These are phyloP conservation scores for Pleurotus cornucopiae DNA, from an alignment of 768 basidiomycete genomes.

Conservation along the genomic window DNA sequence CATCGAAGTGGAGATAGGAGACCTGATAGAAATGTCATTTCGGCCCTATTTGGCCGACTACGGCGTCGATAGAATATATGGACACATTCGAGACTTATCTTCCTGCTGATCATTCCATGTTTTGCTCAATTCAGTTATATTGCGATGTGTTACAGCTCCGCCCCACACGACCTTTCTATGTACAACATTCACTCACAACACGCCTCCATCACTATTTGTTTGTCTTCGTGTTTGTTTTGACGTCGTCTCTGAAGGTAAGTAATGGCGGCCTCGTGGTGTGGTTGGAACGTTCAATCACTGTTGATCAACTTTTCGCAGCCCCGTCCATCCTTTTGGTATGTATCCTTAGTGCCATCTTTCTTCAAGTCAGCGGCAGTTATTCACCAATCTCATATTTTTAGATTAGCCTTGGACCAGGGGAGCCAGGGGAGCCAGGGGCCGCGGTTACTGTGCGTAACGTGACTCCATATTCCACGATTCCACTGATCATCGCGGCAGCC, in stretches of 20 bases:
- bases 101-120: conserved; percentile 8
- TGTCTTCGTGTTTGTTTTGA: conserved; percentile 1
- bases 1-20: conserved; percentile 9
- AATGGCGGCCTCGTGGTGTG: not conserved
- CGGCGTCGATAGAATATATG: conserved; percentile 8
- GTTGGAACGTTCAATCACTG: not conserved
- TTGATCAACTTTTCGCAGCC: not conserved
- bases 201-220: conserved; percentile 2
- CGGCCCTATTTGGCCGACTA: conserved; percentile 8
- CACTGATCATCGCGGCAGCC: too few relatives aligned
- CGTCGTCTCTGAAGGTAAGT: not conserved
- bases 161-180: conserved; percentile 4
- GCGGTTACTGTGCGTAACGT: not conserved
- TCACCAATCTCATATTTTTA: too few relatives aligned
- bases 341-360: not conserved
- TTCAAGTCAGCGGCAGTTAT: conserved; percentile 1
- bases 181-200: conserved; percentile 1
- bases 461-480: too few relatives aligned
- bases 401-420: too few relatives aligned
- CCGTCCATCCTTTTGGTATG: not conserved
- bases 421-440: not conserved
- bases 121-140: conserved; percentile 9
- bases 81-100: conserved; percentile 1
- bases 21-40: conserved; percentile 8
- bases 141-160: conserved; percentile 7